These are phyloP conservation scores for Cucurbita argyrosperma DNA, from an alignment of 306 rosid species.

Conservation along the genomic window DNA sequence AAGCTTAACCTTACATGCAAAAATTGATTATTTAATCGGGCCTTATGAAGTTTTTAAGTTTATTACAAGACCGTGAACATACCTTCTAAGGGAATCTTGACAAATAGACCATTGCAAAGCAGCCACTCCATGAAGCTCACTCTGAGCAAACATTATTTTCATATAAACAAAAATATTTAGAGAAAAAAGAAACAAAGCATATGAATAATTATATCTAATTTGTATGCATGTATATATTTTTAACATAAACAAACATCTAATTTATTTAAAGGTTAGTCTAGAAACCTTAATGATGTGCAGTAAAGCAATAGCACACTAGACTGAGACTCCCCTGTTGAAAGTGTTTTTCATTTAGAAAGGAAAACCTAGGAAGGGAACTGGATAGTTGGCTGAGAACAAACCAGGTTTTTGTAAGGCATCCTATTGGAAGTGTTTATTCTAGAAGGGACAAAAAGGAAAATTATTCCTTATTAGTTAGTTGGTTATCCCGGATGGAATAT, in stretches of 20 bases:
- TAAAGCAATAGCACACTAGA: background rate
- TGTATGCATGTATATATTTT: background rate
- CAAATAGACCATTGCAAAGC: conserved; percentile 94
- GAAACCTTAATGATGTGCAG: background rate
- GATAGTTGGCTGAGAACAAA: background rate
- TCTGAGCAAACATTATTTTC: conserved; percentile 30
- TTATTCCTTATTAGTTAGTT: too few relatives aligned
- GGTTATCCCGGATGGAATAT: too few relatives aligned
- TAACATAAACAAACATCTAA: background rate
- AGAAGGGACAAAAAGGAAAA: background rate
- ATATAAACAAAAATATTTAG: background rate
- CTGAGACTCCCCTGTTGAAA: background rate
- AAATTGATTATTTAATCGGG: background rate
- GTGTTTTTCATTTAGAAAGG: background rate
- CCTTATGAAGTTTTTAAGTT: background rate
- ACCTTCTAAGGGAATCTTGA: conserved; percentile 77
- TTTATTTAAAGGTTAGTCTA: background rate
- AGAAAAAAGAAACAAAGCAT: background rate
- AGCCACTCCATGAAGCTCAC: conserved; percentile 81
- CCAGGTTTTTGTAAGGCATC: background rate
- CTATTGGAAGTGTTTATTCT: background rate
- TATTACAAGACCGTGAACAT: background rate
- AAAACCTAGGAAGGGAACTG: background rate
- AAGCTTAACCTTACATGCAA: background rate
- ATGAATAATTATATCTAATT: background rate